Evolutionary conservation across 2,329 filamentous ascomycete species (phyloP).

Genomic region (Sordariomycetes sp.): DNA sequence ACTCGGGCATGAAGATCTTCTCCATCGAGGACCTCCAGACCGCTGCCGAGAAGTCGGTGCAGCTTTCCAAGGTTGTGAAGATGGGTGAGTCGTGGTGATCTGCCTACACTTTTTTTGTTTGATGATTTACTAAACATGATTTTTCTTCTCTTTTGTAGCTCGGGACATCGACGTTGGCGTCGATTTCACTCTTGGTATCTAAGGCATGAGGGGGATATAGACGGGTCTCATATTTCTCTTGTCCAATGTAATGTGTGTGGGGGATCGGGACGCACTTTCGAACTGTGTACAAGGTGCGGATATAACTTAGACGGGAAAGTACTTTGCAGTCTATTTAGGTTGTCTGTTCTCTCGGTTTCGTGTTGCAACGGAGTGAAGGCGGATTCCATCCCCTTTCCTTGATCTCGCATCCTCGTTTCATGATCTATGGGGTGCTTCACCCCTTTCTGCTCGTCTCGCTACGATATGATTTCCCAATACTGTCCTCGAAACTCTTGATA

Average conservation of each 20-base stretch:
- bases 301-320: background rate
- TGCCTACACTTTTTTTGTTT: background rate
- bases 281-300: background rate
- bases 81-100: slow-evolving; percentile 51
- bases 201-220: slow-evolving; percentile 20
- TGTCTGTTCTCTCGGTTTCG: background rate
- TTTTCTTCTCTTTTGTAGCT: slow-evolving; percentile 32
- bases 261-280: background rate
- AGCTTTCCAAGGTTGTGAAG: slow-evolving; percentile 99
- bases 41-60: slow-evolving; percentile 94
- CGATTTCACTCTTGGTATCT: slow-evolving; percentile 91
- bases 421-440: too few relatives aligned
- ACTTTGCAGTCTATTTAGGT: background rate
- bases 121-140: slow-evolving; percentile 5
- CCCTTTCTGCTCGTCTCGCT: too few relatives aligned
- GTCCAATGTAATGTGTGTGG: background rate
- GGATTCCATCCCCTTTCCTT: background rate
- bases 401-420: too few relatives aligned
- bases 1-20: slow-evolving; percentile 98
- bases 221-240: slow-evolving; percentile 1
- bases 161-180: slow-evolving; percentile 96
- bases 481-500: too few relatives aligned
- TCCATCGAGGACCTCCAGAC: slow-evolving; percentile 96
- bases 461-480: too few relatives aligned
- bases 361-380: background rate